Evolutionary conservation across 371 early-diverging fungal species (phyloP), one percentile per base, ranked within the genome.

Genomic region (Coelomomyces lativittatus): DNA sequence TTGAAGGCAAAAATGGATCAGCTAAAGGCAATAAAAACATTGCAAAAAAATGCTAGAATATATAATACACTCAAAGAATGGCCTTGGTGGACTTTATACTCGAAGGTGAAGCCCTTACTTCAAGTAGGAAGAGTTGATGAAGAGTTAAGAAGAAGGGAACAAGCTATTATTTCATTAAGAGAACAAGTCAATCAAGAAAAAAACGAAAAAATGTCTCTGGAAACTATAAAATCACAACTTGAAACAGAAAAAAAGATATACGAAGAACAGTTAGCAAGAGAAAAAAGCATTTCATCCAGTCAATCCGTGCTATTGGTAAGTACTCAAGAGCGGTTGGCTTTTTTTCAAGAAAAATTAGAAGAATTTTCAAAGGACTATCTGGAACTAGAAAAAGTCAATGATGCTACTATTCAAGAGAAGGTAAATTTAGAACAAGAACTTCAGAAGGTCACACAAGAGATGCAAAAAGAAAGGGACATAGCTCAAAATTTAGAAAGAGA

Each of bases 1-100:
- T 80, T 81, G 58, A 71, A 70, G 30, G 71, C 78, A 36, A 63
- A 70, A 34, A 61, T 82, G 24, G 81, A 87, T 51, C 86, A 85
- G 55, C 76, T 81, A 51, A 76, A 84, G 48, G 83, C 91, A 0
- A 87, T 93, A 55, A 70, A 78, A 37, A 72, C 86, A 34, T 88
- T 96, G 51, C 90, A 95, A 57, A 78, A 81, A 53, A 89, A 93
- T 57, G 83, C 88, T 12, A 66, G 91, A 15, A 71, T 89, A 26
- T 88, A 86, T 58, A 79, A 86, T 47, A 66, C 82, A 41, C 69
- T 91, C 14, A 79, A 86, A 27, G 86, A 90, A 65, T 87, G 92
- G 88, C 67, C 87, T 21, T 90, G 95, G 91, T 95, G 91, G 90
- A 82, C 78, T 48, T 70, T 98, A 26, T 98, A 92, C 66, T 73